Evolutionary conservation across 2,329 filamentous ascomycete genomes (phyloP), one percentile per base, ranked within the genome.

Genomic region (Ophiosphaerella herpotricha): DNA sequence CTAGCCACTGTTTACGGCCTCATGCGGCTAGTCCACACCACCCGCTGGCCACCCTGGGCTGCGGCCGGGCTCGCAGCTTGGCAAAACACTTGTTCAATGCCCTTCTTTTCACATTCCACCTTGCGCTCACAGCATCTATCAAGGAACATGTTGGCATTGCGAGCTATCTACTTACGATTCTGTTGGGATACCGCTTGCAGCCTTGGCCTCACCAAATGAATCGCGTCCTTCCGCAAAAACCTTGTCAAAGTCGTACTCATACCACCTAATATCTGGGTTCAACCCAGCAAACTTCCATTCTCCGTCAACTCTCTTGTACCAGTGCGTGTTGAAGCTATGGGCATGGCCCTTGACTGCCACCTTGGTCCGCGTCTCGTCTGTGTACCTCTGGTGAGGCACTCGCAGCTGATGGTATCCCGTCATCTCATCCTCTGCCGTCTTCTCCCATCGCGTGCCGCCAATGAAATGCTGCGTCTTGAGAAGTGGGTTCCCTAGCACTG

Each of bases 401-500:
- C 82, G 80, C 56, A 84, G 75, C 72, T 84, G 82, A 64, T 84
- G 82, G 66, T 77, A 78, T 48, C 81, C 79, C 24, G 72, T 77
- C 51, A 83, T 79, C 53, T 80, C 75, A 52, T 72, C 71, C 47
- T 79, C 77, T 24, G 64, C 67, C 11, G 75, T 74, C 68, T 80
- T 78, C 65, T 78, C 76, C 80, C 79, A 83, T 57, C 74, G 74
- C 31, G 77, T 77, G 51, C 76, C 78, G 55, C 81, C 81, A 58
- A 83, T 77, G 65, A 82, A 80, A 68, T 84, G 81, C 71, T 84
- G 81, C 16, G 81, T 84, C 71, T 77, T 81, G 58, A 84, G 74
- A 16, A 76, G 71, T 16, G 75, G 75, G 70, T 82, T 77, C 58
- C 81, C 81, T n/a, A 84, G 78, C 23, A 84, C 80, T 11, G 74